These are phyloP conservation scores for Acidomyces sp. DNA, from an alignment of 495 filamentous ascomycete genomes.

Conservation along the genomic window DNA sequence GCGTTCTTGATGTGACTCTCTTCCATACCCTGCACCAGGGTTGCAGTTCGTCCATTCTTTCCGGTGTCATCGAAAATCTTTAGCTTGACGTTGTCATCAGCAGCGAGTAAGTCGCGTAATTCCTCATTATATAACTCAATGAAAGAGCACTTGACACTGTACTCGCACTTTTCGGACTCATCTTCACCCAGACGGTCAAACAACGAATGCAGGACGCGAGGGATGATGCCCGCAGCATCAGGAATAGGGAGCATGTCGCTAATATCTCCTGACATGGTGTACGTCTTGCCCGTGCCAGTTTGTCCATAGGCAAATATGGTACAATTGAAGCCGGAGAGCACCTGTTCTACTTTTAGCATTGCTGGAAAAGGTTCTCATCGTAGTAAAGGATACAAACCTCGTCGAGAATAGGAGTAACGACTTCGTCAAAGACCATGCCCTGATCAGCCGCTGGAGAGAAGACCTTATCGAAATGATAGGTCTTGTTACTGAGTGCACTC, in stretches of 20 bases:
- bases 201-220: conserved; percentile 70
- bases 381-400: conserved; percentile 67
- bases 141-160: conserved; percentile 91
- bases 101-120: conserved; percentile 70
- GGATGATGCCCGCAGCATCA: conserved; percentile 88
- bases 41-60: conserved; percentile 63
- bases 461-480: conserved; percentile 91
- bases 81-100: conserved; percentile 68
- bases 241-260: conserved; percentile 68
- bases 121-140: conserved; percentile 98
- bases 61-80: conserved; percentile 91
- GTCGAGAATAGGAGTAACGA: conserved; percentile 78
- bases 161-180: conserved; percentile 69
- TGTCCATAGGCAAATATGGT: conserved; percentile 98
- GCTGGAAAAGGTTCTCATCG: too few relatives aligned
- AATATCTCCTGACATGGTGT: conserved; percentile 99
- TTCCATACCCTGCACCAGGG: conserved; percentile 93
- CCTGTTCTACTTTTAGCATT: conserved; percentile 37
- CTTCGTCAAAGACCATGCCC: conserved; percentile 81
- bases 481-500: conserved; percentile 84
- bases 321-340: conserved; percentile 92
- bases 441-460: conserved; percentile 95
- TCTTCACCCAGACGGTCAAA: conserved; percentile 62
- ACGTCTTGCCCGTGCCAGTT: conserved; percentile 95
- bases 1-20: conserved; percentile 83